Conservation (phyloP, 2,329 filamentous ascomycete genomes). For the Rhexocercosporidium sp. region DNA sequence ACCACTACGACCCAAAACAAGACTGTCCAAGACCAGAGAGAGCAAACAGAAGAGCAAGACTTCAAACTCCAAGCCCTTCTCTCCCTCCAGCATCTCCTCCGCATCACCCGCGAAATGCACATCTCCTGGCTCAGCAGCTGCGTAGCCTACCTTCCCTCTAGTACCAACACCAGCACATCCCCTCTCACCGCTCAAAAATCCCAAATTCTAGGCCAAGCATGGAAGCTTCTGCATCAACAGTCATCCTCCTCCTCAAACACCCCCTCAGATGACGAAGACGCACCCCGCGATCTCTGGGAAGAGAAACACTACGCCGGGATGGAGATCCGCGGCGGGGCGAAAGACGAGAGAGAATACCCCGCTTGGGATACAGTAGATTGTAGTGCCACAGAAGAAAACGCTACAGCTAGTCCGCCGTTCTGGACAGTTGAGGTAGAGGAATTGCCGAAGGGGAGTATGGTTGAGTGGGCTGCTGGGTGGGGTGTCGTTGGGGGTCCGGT, state of each 20-base stretch:
- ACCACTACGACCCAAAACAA: conserved; percentile 37
- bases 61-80: conserved; percentile 68
- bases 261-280: conserved; percentile 30
- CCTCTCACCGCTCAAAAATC: conserved; percentile 44
- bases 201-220: conserved; percentile 50
- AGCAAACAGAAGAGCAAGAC: neutral
- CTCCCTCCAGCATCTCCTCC: conserved; percentile 87
- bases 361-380: conserved; percentile 55
- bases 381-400: conserved; percentile 32
- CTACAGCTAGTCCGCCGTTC: conserved; percentile 61
- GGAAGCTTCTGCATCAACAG: conserved; percentile 46
- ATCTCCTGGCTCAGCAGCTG: conserved; percentile 77
- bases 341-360: conserved; percentile 48
- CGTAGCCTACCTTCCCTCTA: conserved; percentile 71
- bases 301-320: conserved; percentile 61
- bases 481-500: conserved; percentile 52
- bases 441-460: conserved; percentile 72
- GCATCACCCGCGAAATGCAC: conserved; percentile 74
- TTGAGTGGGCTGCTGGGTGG: conserved; percentile 83
- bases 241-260: too few species aligned
- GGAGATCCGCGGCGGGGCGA: conserved; percentile 33
- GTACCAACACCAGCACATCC: conserved; percentile 19
- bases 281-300: conserved; percentile 71
- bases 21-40: too few species aligned
- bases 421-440: conserved; percentile 78